Base-by-base conservation (phyloP, 768 basidiomycete genomes). In the Phylloporus sp. region DNA sequence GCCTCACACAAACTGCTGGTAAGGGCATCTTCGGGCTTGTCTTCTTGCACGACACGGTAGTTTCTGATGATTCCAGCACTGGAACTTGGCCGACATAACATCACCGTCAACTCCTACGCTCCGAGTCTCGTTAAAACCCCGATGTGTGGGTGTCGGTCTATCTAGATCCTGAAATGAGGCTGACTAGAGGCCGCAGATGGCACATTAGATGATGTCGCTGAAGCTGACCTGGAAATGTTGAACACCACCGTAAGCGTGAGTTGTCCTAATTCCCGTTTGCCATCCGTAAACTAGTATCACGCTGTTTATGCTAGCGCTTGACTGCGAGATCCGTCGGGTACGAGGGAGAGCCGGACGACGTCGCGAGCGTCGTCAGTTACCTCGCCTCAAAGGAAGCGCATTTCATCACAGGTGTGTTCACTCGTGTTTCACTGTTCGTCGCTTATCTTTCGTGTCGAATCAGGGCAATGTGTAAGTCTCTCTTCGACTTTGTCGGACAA, bases 21-120 rank as follows among this genome's bases (percentile, higher is more conserved):
- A 55, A 36, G 46, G 34, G 32, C 32, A n/a, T n/a, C n/a, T n/a
- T n/a, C 9, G 3, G 14, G 23, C 34, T 23, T 17, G 1, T 11
- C 7, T 5, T 21, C n/a, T 9, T 24, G 9, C 9, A 5, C 18
- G 15, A 14, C n/a, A n/a, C n/a, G n/a, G n/a, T n/a, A n/a, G n/a
- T 13, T 13, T 18, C 18, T 14, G 8, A 35, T 18, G 9, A 9
- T 6, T 22, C 31, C 18, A 55, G 53, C 60, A 21, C 17, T 56
- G 9, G 71, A 74, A 50, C 56, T 69, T 22, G 66, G 62, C 1
- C 39, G 57, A 14, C 48, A 70, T 48, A 51, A 56, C 9, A 71
- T 73, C 27, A 71, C 69, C 1, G 72, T 70, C 4, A 72, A 73
- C 39, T 58, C 68, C 1, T 72, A 75, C 44, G 67, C 69, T 3